Percentiles rank a stretch among this genome's conserved stretches.
These are phyloP conservation scores for Emiliania huxleyi DNA, from an alignment of 78 protist species.

Conservation along the genomic window DNA sequence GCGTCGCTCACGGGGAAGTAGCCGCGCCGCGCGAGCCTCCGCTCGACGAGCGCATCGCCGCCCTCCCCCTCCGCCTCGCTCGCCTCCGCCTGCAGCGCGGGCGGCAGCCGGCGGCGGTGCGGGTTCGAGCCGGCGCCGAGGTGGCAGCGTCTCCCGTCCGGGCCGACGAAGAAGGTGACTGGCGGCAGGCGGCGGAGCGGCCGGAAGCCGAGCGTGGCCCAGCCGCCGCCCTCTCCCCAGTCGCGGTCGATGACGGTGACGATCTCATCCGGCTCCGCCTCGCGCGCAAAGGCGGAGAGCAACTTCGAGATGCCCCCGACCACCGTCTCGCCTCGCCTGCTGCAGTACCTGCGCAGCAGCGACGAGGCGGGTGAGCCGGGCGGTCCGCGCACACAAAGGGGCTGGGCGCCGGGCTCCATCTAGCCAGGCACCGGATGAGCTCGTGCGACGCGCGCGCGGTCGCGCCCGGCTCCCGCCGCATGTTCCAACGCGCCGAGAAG, in stretches of 20 bases:
- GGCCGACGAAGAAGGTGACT: not conserved
- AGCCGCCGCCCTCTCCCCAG: not conserved
- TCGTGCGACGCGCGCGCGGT: not conserved
- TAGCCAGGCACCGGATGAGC: slow-evolving; percentile 8
- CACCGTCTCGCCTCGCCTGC: not conserved
- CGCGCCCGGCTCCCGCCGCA: not conserved
- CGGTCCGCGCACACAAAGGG: too few species aligned
- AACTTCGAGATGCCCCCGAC: not conserved
- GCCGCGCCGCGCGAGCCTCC: too few species aligned
- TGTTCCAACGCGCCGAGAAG: not conserved
- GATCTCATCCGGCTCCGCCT: not conserved
- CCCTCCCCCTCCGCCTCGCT: too few species aligned
- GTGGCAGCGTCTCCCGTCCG: not conserved
- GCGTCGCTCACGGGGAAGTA: too few species aligned
- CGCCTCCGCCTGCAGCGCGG: too few species aligned
- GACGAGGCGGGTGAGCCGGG: too few species aligned
- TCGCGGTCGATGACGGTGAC: slow-evolving; percentile 2
- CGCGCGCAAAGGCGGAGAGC: not conserved
- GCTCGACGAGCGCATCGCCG: too few species aligned
- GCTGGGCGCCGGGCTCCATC: too few species aligned
- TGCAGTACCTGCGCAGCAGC: too few species aligned
- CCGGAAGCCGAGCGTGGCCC: not conserved
- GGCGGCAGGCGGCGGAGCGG: not conserved
- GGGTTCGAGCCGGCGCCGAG: not conserved
- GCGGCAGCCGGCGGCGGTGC: not conserved